phyloP scores from a whole-genome alignment of 192 early-diverging fungal genomes.

The Rhizophagus clarus region DNA sequence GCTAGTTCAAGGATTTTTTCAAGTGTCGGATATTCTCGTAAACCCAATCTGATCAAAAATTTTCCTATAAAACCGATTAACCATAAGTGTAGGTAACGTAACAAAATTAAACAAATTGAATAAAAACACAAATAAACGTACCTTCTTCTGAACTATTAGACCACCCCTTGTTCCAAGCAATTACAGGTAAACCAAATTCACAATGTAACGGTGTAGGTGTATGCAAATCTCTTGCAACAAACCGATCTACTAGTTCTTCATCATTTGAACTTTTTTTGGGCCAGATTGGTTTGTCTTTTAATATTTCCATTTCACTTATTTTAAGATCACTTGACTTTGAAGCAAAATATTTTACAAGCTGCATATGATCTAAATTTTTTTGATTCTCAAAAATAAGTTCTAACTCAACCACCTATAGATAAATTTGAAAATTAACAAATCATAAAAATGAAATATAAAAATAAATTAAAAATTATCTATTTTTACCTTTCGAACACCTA shows the following conservation, averaged over 20 bases:
- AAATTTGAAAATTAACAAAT: too few species aligned
- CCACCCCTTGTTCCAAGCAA: conserved; percentile 64
- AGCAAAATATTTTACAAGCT: conserved; percentile 79
- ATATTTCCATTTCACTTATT: conserved; percentile 55
- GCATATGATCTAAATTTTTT: conserved; percentile 81
- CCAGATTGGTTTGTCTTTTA: conserved; percentile 68
- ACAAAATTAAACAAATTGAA: too few species aligned
- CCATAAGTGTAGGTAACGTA: too few species aligned
- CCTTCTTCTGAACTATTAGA: conserved; percentile 34
- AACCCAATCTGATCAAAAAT: conserved; percentile 52
- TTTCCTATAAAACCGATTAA: conserved; percentile 31
- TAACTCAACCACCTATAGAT: not conserved
- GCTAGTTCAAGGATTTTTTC: conserved; percentile 45
- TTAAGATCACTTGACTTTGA: conserved; percentile 63
- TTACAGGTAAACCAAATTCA: conserved; percentile 61
- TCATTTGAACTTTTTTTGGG: conserved; percentile 42
- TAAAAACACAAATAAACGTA: not conserved
- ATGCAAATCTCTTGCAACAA: conserved; percentile 66
- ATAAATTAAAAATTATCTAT: not conserved
- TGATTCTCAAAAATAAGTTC: conserved; percentile 27
- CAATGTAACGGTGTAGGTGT: conserved; percentile 60
- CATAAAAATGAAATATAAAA: too few species aligned
- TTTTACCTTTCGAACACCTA: conserved; percentile 76
- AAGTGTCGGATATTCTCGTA: conserved; percentile 47
- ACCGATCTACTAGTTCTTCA: conserved; percentile 35